phyloP scores from a whole-genome alignment of 176 grass and related monocot species.

The Paspalum vaginatum region DNA sequence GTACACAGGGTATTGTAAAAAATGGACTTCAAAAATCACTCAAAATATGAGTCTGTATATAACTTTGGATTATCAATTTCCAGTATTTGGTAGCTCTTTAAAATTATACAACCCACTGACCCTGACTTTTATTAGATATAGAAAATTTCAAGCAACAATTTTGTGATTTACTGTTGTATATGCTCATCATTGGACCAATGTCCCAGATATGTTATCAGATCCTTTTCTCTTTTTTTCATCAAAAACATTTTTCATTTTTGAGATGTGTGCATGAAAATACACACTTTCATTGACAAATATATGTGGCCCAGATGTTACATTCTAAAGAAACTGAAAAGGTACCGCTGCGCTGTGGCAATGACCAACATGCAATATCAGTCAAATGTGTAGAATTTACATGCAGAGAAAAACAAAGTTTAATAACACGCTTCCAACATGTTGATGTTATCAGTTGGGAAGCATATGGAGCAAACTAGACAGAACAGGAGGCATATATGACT shows the following conservation, averaged over 20 bases:
- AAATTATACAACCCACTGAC: neutral
- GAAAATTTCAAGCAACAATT: neutral
- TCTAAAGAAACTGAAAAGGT: neutral
- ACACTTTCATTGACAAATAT: slow-evolving; percentile 12
- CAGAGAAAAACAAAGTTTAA: slow-evolving; percentile 12
- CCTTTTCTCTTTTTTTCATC: neutral
- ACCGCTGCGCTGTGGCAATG: neutral
- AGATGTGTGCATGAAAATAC: neutral
- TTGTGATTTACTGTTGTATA: slow-evolving; percentile 16
- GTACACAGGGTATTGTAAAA: neutral
- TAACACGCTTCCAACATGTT: slow-evolving; percentile 26
- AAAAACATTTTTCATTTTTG: neutral
- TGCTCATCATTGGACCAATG: neutral
- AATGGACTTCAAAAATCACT: neutral
- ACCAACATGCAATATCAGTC: slow-evolving; percentile 6
- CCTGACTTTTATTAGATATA: neutral
- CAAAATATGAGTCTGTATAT: neutral
- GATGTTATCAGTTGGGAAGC: slow-evolving; percentile 13
- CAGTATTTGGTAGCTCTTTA: slow-evolving; percentile 5
- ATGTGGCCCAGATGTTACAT: neutral
- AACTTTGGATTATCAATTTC: neutral
- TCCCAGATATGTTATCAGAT: neutral
- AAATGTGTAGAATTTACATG: neutral
- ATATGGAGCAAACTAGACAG: slow-evolving; percentile 33
- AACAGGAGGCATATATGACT: slow-evolving; percentile 14